Evolutionary conservation across 2,329 filamentous ascomycete genomes (phyloP), one percentile per base, ranked within the genome.

Genomic region (Pyrenophora graminea): DNA sequence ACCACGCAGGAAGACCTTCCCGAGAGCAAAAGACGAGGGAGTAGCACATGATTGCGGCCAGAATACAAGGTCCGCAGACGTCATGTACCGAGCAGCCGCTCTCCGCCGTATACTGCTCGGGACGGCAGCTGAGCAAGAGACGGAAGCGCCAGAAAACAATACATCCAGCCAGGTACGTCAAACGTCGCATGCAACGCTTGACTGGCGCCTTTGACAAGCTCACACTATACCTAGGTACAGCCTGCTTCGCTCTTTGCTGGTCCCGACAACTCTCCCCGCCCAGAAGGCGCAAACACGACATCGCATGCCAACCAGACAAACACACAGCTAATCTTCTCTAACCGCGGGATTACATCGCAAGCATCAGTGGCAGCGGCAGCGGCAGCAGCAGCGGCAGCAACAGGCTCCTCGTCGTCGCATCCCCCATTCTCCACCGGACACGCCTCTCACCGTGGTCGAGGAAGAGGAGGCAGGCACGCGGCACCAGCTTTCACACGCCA

Each of bases 401-500:
- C 18, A 12, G 18, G 12, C 15, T 34, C 37, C 6, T 10, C 44
- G 7, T 19, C 45, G n/a, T 6, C 30, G 12, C 31, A 12, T 6
- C 31, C 31, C 33, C 39, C 39, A 19, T 36, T 39, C 27, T 17
- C 47, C 34, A 45, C 33, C 19, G 44, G 23, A 12, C 43, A 31
- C 19, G 27, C 49, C 3, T 47, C 49, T 19, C 23, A 47, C 5
- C 44, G 39, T 19, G 25, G 34, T 10, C 36, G 39, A 13, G 30
- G 41, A 23, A 42, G 39, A 2, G 48, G 36, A 34, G 46, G 48
- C 36, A 37, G 43, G 17, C 10, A 33, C 49, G 40, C 10, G 47
- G 55, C 8, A 37, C 45, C 23, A 51, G 44, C 17, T 59, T 53
- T 13, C 43, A 51, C 10, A 45, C 53, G 15, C 19, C 43, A 34